Conservation (phyloP, 371 early-diverging fungal genomes). For the Actinomortierella ambigua region DNA sequence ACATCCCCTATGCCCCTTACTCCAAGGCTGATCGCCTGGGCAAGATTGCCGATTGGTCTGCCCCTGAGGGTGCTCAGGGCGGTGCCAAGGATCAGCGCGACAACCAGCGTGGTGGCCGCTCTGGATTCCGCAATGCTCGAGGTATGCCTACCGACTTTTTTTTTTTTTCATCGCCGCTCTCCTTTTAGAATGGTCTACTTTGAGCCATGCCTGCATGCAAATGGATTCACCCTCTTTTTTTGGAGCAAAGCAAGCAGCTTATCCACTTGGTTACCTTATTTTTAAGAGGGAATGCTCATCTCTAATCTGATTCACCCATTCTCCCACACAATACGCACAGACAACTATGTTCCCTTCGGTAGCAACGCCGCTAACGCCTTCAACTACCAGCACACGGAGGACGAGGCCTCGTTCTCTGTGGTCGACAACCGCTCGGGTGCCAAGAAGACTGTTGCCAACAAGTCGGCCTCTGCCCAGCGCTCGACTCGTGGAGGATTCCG, state of each 20-base stretch:
- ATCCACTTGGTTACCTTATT: too few species aligned
- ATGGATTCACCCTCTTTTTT: too few species aligned
- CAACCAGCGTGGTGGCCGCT: slow-evolving; percentile 64
- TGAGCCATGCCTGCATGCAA: too few species aligned
- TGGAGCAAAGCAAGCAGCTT: too few species aligned
- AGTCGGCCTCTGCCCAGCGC: slow-evolving; percentile 58
- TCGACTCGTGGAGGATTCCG: slow-evolving; percentile 49
- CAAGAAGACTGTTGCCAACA: slow-evolving; percentile 70
- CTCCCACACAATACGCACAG: slow-evolving; percentile 25
- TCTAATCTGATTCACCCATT: neutral
- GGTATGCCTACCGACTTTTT: slow-evolving; percentile 43
- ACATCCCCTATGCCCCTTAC: slow-evolving; percentile 96
- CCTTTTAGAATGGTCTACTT: too few species aligned
- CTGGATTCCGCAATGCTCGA: slow-evolving; percentile 66
- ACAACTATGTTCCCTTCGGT: slow-evolving; percentile 86
- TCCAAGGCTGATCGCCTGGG: slow-evolving; percentile 95
- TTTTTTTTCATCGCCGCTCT: neutral
- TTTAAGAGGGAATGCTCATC: too few species aligned
- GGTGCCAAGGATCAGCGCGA: slow-evolving; percentile 62
- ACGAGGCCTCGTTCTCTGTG: slow-evolving; percentile 95
- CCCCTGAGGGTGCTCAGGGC: slow-evolving; percentile 57
- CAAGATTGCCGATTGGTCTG: slow-evolving; percentile 92
- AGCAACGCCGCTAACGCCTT: slow-evolving; percentile 87
- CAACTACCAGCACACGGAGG: slow-evolving; percentile 89
- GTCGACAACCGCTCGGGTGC: slow-evolving; percentile 87